phyloP scores from a whole-genome alignment of 371 early-diverging fungal genomes.

The Furculomyces boomerangus region DNA sequence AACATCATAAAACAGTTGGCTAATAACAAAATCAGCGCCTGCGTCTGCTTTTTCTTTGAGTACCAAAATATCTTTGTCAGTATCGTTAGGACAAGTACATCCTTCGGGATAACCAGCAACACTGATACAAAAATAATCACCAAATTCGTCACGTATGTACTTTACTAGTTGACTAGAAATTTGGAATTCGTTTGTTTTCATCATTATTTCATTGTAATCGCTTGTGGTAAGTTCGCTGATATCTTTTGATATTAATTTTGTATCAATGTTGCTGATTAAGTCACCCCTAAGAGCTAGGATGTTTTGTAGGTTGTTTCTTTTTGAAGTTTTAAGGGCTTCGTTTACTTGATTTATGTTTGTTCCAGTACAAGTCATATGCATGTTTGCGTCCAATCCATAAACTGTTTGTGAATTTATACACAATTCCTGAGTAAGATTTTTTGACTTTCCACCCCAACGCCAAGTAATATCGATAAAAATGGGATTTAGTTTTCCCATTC shows the following conservation, averaged over 20 bases:
- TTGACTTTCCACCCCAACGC: constrained; percentile 86
- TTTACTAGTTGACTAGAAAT: constrained; percentile 71
- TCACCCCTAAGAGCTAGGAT: constrained; percentile 91
- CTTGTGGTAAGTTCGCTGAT: background rate
- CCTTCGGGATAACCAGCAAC: constrained; percentile 94
- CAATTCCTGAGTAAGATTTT: constrained; percentile 69
- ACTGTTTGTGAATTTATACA: constrained; percentile 79
- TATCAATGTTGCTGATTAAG: background rate
- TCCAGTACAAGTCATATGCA: constrained; percentile 95
- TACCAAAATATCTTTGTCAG: constrained; percentile 51
- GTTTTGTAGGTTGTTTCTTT: constrained; percentile 83
- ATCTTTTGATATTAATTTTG: background rate
- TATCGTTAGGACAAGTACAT: constrained; percentile 40
- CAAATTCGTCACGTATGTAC: constrained; percentile 75
- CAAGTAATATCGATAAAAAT: constrained; percentile 92
- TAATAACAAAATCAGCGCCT: constrained; percentile 82
- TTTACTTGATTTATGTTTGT: constrained; percentile 79
- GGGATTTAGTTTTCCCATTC: constrained; percentile 85
- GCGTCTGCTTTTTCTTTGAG: constrained; percentile 80
- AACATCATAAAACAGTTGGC: constrained; percentile 87
- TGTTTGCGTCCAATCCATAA: constrained; percentile 85
- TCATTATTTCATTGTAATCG: constrained; percentile 14
- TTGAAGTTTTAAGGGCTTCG: constrained; percentile 67
- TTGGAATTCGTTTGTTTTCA: constrained; percentile 56
- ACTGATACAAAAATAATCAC: constrained; percentile 86